Evolutionary conservation across 768 basidiomycete genomes (phyloP).

Genomic region (Tricholoma bakamatsutake): DNA sequence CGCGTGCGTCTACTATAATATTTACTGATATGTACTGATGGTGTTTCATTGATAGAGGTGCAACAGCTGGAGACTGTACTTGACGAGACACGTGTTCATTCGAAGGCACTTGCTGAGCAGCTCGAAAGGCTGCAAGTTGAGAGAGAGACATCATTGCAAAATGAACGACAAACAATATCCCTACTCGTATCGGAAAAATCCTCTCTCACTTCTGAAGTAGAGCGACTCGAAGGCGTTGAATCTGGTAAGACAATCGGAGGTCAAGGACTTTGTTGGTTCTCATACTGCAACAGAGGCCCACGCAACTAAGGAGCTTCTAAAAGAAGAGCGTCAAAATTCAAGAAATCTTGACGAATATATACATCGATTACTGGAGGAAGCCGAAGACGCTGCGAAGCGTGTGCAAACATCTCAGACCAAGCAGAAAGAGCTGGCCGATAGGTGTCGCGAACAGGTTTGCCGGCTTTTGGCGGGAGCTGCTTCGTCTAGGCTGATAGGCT

Average conservation of each 20-base stretch:
- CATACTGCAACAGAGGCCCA: conserved; percentile 33
- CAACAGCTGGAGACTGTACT: conserved; percentile 28
- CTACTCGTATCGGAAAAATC: conserved; percentile 74
- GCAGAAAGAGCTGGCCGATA: conserved; percentile 51
- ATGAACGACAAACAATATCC: conserved; percentile 69
- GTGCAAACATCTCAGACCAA: conserved; percentile 39
- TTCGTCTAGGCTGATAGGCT: conserved; percentile 12
- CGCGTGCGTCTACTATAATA: conserved; percentile 18
- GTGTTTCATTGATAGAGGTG: conserved; percentile 18
- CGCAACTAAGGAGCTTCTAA: conserved; percentile 34
- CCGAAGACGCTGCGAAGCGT: conserved; percentile 28
- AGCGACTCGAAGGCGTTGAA: conserved; percentile 55
- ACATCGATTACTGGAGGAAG: conserved; percentile 35
- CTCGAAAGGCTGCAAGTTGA: conserved; percentile 26
- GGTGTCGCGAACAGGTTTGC: conserved; percentile 47
- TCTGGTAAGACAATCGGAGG: conserved; percentile 37
- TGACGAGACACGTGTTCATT: conserved; percentile 25
- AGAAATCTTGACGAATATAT: conserved; percentile 36
- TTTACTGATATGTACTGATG: neutral
- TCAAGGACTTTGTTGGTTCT: neutral
- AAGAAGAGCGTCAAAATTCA: conserved; percentile 36
- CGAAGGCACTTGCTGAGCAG: conserved; percentile 24
- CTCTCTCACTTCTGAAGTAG: conserved; percentile 48
- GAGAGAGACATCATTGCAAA: conserved; percentile 34
- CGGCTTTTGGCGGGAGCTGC: neutral